Conservation (phyloP, 306 rosid genomes). For the Inga oerstediana region DNA sequence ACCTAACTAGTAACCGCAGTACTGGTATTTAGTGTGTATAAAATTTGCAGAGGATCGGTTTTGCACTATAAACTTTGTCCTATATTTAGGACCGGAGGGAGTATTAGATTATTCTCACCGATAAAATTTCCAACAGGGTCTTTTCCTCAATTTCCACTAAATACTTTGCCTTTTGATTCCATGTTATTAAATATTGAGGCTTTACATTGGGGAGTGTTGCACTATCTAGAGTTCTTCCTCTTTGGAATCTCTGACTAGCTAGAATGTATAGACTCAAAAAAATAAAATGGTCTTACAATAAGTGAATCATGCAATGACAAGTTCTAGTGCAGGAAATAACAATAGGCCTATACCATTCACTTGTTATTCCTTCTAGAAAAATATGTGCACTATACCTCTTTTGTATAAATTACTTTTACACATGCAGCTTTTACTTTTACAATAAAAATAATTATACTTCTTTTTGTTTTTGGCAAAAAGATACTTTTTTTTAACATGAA, state of each 20-base stretch:
- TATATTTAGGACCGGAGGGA: too few species aligned
- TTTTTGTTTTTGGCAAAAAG: not conserved
- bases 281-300: too few species aligned
- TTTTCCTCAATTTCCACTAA: too few species aligned
- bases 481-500: not conserved
- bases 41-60: too few species aligned
- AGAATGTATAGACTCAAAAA: not conserved
- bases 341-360: rapidly evolving
- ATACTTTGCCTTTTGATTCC: not conserved
- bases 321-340: too few species aligned
- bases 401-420: not conserved
- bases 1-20: too few species aligned
- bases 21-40: too few species aligned
- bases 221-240: not conserved
- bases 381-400: not conserved
- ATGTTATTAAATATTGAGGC: not conserved
- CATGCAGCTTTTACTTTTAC: not conserved
- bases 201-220: not conserved
- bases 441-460: not conserved
- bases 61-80: too few species aligned
- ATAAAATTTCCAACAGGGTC: too few species aligned
- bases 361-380: too few species aligned
- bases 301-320: too few species aligned
- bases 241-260: not conserved
- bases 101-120: too few species aligned